Percentiles rank a stretch among this genome's conserved stretches.
These are phyloP conservation scores for Phytophthora cajani DNA, from an alignment of 352 stramenopile species.

Conservation along the genomic window DNA sequence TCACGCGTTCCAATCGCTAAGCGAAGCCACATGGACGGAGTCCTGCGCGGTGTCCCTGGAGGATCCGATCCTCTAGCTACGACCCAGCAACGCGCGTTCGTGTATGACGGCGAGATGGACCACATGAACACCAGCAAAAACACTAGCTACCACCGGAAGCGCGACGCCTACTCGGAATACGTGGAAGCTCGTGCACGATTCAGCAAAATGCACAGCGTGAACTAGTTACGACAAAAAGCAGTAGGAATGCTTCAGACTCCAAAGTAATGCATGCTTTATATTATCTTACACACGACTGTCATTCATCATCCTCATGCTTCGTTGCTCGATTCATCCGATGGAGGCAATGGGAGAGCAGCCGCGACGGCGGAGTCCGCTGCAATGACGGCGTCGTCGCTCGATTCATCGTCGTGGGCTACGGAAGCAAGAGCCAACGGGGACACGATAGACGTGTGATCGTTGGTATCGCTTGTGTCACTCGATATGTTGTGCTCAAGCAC, in stretches of 20 bases:
- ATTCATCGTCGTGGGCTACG: slow-evolving; percentile 11
- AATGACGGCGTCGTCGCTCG: slow-evolving; percentile 13
- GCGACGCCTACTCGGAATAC: slow-evolving; percentile 88
- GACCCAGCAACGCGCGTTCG: slow-evolving; percentile 62
- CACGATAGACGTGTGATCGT: background rate
- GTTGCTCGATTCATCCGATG: slow-evolving; percentile 18
- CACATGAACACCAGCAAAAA: slow-evolving; percentile 81
- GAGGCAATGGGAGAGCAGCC: slow-evolving; percentile 17
- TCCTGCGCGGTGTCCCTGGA: slow-evolving; percentile 66
- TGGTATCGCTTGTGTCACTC: slow-evolving; percentile 14
- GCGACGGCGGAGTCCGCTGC: slow-evolving; percentile 20
- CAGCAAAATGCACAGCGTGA: slow-evolving; percentile 91
- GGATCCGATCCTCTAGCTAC: slow-evolving; percentile 36
- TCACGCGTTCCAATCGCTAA: slow-evolving; percentile 69
- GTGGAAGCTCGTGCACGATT: slow-evolving; percentile 88
- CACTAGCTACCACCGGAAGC: slow-evolving; percentile 78
- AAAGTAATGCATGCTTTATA: slow-evolving; percentile 11
- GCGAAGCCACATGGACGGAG: slow-evolving; percentile 80
- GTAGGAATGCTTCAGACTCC: background rate
- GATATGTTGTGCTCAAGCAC: background rate
- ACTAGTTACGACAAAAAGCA: slow-evolving; percentile 33
- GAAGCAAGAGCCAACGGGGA: slow-evolving; percentile 4
- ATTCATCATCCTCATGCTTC: slow-evolving; percentile 16
- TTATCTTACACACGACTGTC: slow-evolving; percentile 10
- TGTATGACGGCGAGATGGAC: slow-evolving; percentile 79